Evolutionary conservation across 1,139 yeast genomes (phyloP).

Genomic region (Suhomyces choctaworum): DNA sequence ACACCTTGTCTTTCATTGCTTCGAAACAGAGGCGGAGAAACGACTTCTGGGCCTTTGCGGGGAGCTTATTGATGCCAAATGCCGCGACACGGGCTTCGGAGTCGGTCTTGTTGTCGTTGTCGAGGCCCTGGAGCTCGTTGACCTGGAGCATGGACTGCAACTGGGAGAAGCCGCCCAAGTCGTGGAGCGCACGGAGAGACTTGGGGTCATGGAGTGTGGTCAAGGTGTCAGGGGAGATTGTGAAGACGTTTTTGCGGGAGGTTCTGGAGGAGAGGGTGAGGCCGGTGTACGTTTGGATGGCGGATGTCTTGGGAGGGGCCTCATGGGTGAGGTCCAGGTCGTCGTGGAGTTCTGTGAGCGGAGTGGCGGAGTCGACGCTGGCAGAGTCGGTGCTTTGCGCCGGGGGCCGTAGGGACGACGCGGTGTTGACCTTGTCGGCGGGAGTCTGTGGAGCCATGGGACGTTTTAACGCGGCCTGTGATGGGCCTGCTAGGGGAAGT

Average conservation of each 20-base stretch:
- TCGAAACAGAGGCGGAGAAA: constrained; percentile 71
- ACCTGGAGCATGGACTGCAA: constrained; percentile 38
- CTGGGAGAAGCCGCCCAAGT: constrained; percentile 44
- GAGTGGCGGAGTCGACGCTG: constrained; percentile 12
- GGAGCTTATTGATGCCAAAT: constrained; percentile 73
- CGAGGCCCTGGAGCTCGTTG: constrained; percentile 46
- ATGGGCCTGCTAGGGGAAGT: too few relatives aligned
- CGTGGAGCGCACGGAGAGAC: constrained; percentile 38
- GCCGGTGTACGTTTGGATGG: constrained; percentile 10
- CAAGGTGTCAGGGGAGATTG: constrained; percentile 30
- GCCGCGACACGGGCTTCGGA: constrained; percentile 35
- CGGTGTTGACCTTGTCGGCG: constrained; percentile 10
- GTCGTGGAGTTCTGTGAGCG: constrained; percentile 17
- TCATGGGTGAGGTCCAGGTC: constrained; percentile 4
- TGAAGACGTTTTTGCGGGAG: constrained; percentile 6
- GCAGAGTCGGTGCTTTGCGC: not conserved
- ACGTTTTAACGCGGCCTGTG: too few relatives aligned
- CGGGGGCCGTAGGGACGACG: constrained; percentile 7
- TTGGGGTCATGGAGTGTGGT: constrained; percentile 55
- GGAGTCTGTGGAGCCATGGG: constrained; percentile 14
- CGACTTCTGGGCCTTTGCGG: constrained; percentile 66
- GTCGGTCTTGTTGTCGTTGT: constrained; percentile 29
- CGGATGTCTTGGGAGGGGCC: constrained; percentile 5
- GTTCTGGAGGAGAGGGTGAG: constrained; percentile 6
- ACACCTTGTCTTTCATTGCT: constrained; percentile 88